Evolutionary conservation across 2,329 filamentous ascomycete genomes (phyloP).

Genomic region (Venturia carpophila): DNA sequence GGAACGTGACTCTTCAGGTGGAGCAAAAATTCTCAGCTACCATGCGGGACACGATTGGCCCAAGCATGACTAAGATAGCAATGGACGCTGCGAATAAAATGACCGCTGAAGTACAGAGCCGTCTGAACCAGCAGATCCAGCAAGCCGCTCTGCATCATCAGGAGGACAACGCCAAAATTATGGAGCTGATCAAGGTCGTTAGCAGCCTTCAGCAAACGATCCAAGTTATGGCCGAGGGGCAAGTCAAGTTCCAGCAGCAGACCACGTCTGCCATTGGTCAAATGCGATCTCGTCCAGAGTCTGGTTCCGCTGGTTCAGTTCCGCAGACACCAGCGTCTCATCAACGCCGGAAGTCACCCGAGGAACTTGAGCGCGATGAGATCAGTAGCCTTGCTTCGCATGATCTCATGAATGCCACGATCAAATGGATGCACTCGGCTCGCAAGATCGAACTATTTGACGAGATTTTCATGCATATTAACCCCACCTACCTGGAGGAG

Average conservation of each 20-base stretch:
- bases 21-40: conserved; percentile 57
- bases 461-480: conserved; percentile 50
- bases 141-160: conserved; percentile 45
- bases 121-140: conserved; percentile 44
- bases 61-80: conserved; percentile 57
- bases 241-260: conserved; percentile 59
- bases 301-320: conserved; percentile 22
- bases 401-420: conserved; percentile 40
- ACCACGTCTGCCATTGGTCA: conserved; percentile 38
- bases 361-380: conserved; percentile 51
- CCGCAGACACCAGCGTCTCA: conserved; percentile 25
- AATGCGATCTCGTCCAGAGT: conserved; percentile 18
- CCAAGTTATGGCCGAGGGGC: conserved; percentile 59
- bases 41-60: conserved; percentile 56
- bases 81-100: conserved; percentile 60
- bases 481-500: conserved; percentile 47
- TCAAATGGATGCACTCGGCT: conserved; percentile 53
- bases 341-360: conserved; percentile 34
- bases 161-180: conserved; percentile 57
- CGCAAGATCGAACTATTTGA: conserved; percentile 55
- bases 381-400: conserved; percentile 57
- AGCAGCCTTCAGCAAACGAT: conserved; percentile 61
- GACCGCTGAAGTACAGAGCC: conserved; percentile 59
- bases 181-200: conserved; percentile 61
- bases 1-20: conserved; percentile 58